Evolutionary conservation across 1,284 basidiomycete species (phyloP).

Genomic region (Takashimella koratensis): DNA sequence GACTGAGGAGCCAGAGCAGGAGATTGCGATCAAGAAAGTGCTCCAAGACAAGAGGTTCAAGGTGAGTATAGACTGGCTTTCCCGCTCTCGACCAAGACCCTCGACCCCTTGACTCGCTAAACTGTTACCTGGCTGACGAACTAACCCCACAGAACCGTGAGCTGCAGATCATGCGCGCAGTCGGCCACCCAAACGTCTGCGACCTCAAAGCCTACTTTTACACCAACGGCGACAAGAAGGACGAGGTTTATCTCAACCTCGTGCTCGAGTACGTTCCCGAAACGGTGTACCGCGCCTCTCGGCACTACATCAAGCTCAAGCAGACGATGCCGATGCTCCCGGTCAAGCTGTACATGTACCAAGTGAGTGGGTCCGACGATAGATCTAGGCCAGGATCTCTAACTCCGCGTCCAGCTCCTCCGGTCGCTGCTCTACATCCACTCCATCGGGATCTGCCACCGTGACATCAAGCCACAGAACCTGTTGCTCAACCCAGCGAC

Average conservation of each 20-base stretch:
- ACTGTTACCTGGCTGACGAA: background rate
- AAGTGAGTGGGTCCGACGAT: slow-evolving; percentile 29
- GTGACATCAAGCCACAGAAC: slow-evolving; percentile 99
- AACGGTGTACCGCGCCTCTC: slow-evolving; percentile 96
- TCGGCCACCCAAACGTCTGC: slow-evolving; percentile 96
- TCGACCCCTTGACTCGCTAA: background rate
- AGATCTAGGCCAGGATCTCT: no score
- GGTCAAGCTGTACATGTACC: slow-evolving; percentile 68
- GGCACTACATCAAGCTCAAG: slow-evolving; percentile 99
- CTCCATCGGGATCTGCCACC: slow-evolving; percentile 70
- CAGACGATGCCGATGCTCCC: slow-evolving; percentile 99
- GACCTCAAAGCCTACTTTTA: slow-evolving; percentile 99
- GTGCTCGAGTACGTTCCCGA: slow-evolving; percentile 99
- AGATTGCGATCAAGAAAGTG: slow-evolving; percentile 99
- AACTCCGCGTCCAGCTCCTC: slow-evolving; percentile 64
- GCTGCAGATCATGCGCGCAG: slow-evolving; percentile 98
- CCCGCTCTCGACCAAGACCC: slow-evolving; percentile 3
- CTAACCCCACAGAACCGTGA: slow-evolving; percentile 94
- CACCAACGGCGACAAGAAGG: slow-evolving; percentile 99
- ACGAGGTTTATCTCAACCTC: slow-evolving; percentile 99
- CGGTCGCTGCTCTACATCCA: slow-evolving; percentile 51
- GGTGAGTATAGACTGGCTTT: slow-evolving; percentile 56
- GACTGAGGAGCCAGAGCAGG: slow-evolving; percentile 63
- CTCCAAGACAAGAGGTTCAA: slow-evolving; percentile 99
- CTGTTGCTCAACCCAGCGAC: slow-evolving; percentile 93